These are phyloP conservation scores for Penicillium crustosum DNA, from an alignment of 2,329 filamentous ascomycete species.

Conservation along the genomic window DNA sequence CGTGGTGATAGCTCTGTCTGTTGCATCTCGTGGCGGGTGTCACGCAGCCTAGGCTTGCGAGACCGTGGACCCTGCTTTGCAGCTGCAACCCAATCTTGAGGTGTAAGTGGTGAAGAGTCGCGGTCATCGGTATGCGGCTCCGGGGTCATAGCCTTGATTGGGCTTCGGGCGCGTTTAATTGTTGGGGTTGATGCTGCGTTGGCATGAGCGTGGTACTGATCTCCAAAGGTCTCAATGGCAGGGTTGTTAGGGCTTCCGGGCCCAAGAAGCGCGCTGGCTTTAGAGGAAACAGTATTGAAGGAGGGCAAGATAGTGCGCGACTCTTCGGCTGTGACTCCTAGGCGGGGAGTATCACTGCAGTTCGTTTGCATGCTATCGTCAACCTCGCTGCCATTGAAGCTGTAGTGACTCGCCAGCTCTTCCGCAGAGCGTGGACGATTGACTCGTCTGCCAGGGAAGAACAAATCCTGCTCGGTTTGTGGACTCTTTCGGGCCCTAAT, in stretches of 20 bases:
- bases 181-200: constrained; percentile 25
- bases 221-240: constrained; percentile 22
- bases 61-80: constrained; percentile 30
- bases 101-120: constrained; percentile 36
- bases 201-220: constrained; percentile 20
- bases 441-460: constrained; percentile 24
- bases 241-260: constrained; percentile 28
- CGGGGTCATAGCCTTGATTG: constrained; percentile 19
- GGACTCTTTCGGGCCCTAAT: constrained; percentile 32
- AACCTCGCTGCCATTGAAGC: constrained; percentile 31
- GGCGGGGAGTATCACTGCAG: constrained; percentile 32
- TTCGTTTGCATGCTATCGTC: constrained; percentile 36
- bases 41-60: constrained; percentile 15
- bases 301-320: constrained; percentile 37
- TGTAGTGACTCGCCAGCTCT: constrained; percentile 34
- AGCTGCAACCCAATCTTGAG: constrained; percentile 45
- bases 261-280: constrained; percentile 27
- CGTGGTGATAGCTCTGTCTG: constrained; percentile 6
- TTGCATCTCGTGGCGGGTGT: constrained; percentile 5
- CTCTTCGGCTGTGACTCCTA: constrained; percentile 22
- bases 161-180: constrained; percentile 25
- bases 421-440: constrained; percentile 37
- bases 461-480: constrained; percentile 18
- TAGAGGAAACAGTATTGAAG: constrained; percentile 30
- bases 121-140: constrained; percentile 10